A percentile compares a stretch with the other conserved stretches of the same genome.
phyloP scores from a whole-genome alignment of 139 green algal species.

The Chlamydomonas eustigma region DNA sequence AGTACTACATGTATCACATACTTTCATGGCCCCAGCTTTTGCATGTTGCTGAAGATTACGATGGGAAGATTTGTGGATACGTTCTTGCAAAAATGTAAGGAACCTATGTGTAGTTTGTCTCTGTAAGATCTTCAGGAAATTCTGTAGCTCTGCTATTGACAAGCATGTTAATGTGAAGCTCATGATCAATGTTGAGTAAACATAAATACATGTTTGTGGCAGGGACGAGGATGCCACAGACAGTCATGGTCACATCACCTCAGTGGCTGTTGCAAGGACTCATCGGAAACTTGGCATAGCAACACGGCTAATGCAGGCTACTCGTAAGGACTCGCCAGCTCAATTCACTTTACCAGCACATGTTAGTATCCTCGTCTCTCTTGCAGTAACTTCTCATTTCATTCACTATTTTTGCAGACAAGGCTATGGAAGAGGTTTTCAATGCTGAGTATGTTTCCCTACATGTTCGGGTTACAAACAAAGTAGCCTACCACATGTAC shows the following conservation, averaged over 20 bases:
- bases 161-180: no score
- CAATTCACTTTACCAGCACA: not conserved
- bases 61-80: slow-evolving; percentile 96
- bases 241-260: slow-evolving; percentile 96
- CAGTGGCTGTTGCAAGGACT: slow-evolving; percentile 86
- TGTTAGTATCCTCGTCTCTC: not conserved
- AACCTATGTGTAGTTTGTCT: no score
- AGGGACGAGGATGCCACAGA: slow-evolving; percentile 87
- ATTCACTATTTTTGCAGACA: slow-evolving; percentile 52
- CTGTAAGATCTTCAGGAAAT: no score
- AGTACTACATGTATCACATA: slow-evolving; percentile 99
- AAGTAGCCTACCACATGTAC: slow-evolving; percentile 94
- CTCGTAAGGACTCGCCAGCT: slow-evolving; percentile 54
- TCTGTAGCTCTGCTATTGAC: no score
- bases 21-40: slow-evolving; percentile 97
- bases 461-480: slow-evolving; percentile 95
- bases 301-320: slow-evolving; percentile 89
- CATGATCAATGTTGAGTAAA: not conserved
- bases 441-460: slow-evolving; percentile 88
- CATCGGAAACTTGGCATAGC: slow-evolving; percentile 96
- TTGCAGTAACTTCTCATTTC: not conserved
- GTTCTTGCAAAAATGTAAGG: slow-evolving; percentile 97
- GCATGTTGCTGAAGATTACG: slow-evolving; percentile 95
- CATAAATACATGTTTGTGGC: slow-evolving; percentile 13
- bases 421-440: slow-evolving; percentile 94